Base-by-base conservation (phyloP, 192 early-diverging fungal species). In the Coemansia sp. region DNA sequence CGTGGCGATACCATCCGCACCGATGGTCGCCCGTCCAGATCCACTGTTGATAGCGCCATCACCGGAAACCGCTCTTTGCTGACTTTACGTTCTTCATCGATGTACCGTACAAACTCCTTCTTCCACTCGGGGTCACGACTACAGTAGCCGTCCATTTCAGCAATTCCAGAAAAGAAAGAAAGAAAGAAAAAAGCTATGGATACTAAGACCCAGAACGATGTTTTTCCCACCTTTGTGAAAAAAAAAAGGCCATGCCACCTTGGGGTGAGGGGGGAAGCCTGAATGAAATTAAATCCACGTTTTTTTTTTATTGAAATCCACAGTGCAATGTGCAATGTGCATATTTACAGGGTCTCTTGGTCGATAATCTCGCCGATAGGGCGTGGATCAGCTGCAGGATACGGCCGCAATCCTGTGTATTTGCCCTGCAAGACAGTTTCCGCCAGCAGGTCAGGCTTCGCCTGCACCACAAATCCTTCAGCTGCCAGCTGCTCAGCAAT, bases 401-500 rank as follows among this genome's bases (percentile, higher is more conserved):
- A 80, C 5, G 71, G 57, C 11, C 15, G 13, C n/a, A 80, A 67
- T 1, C 28, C 23, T 28, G 31, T 8, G 19, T 59, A 70, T 31
- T 18, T 18, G 18, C 53, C 59, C 3, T 39, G 26, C 5, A 43
- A 30, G 15, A 80, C 26, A 3, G 51, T 48, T 7, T 38, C 30
- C 13, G 53, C 62, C 39, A 80, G 59, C 12, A 28, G 30, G 18
- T 46, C 58, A 3, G 58, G 55, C 51, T 57, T 52, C 0, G 72
- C 28, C 7, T 42, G 53, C 5, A 86, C 59, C 19, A 89, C 58
- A 51, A 85, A 84, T 16, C 73, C 77, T 50, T 80, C 58, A 0
- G 57, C 46, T 6, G 81, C 79, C 49, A 97, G 78, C 14, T 83
- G 87, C 6, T 70, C 50, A 3, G 89, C 92, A 41, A 97, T 80